Evolutionary conservation across 352 stramenopile species (phyloP), one percentile per base, ranked within the genome.

Genomic region (Pythium monospermum): DNA sequence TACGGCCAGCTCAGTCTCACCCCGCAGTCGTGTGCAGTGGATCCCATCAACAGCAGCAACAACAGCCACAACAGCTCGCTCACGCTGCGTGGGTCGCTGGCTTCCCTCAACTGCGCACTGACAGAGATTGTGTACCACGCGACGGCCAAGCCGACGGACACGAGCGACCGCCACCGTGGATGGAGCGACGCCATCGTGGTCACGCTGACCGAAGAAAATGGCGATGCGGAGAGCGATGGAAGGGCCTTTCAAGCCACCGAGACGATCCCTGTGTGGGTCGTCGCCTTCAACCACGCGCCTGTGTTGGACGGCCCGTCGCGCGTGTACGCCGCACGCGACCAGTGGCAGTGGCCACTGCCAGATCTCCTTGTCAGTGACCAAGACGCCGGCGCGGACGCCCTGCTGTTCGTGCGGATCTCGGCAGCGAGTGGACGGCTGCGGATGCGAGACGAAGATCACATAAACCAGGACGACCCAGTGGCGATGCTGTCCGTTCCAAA

Each of bases 41-140:
- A 43, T 3, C 4, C 19, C 15, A 18, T 22, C 22, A 45, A 25
- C 39, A 45, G 33, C 32, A 30, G 41, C 3, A 2, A 76, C n/a
- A 50, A 36, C 1, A 11, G 3, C 31, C 26, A 43, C 46, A 32
- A n/a, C 3, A 37, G 30, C 19, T 6, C 15, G 1, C 18, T 57
- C 1, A 19, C 19, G 8, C 26, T 85, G 27, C 41, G 51, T 26
- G 73, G 73, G 0, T 53, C 51, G 16, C 39, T 87, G 2, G 25
- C 19, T 25, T 40, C 53, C 18, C 56, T 84, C 36, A 85, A 87
- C 47, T 87, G 76, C 49, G 60, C 60, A 1, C 48, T 83, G 6
- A 58, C 79, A 18, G 61, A 75, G 22, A 57, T 87, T 18, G 71
- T 66, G 30, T 85, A 83, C 63, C 49, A 71, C 50, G 53, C 69